Evolutionary conservation across 176 grass and related monocot species (phyloP), one percentile per base, ranked within the genome.

Genomic region (Cenchrus purpureus): DNA sequence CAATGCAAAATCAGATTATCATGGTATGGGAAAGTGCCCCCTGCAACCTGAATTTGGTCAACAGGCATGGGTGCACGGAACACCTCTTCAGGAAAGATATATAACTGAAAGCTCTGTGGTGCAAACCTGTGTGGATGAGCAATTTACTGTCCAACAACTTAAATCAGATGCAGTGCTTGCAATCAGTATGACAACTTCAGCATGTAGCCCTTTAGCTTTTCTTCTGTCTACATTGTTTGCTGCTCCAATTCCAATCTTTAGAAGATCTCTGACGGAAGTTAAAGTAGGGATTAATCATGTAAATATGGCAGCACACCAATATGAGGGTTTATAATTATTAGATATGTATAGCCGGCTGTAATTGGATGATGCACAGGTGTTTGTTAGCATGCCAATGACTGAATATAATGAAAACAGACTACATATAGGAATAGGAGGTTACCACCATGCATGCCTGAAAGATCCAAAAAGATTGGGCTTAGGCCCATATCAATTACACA

Each of bases 161-260:
- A 51, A 29, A 46, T 92, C 79, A 84, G 88, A 79, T 65, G 63
- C 40, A 14, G 74, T 82, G 25, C 75, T 48, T 65, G 88, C 83
- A 82, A 90, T 81, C 52, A 86, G 68, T 80, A 95, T 88, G 11
- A 80, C 93, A 32, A 83, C 72, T 82, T 95, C 88, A 58, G 84
- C 88, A 69, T 75, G 63, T 13, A 72, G 37, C 65, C 83, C 83
- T 73, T 85, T 83, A 58, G 51, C 32, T 83, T 79, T 92, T 68
- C 76, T 82, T 72, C 57, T 87, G 40, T 83, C 82, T 31, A 61
- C 32, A 73, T 82, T 83, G 49, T 72, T 77, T 70, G 81, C 84
- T 65, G 78, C 71, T 73, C 88, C 90, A 83, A 58, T 90, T 65
- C 90, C 93, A 60, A 70, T 56, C 75, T 88, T 88, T 40, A 95